Evolutionary conservation across 305 asterid genomes (phyloP).

Genomic region (Withania somnifera): DNA sequence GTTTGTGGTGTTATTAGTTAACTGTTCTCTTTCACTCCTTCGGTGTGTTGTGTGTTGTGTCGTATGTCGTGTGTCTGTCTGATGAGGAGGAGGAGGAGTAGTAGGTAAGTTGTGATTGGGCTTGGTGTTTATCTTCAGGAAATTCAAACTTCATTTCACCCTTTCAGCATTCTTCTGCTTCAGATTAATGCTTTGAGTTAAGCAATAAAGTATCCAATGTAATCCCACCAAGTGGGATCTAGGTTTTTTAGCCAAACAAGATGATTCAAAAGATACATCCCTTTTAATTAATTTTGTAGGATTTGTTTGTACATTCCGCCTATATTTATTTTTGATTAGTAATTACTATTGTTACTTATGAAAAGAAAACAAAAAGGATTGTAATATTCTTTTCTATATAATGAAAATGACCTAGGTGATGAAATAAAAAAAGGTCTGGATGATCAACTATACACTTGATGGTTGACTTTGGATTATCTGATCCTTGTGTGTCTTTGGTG

Average conservation of each 20-base stretch:
- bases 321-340: background rate
- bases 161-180: background rate
- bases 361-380: background rate
- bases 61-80: no score
- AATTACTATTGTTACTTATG: background rate
- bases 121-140: background rate
- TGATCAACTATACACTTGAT: background rate
- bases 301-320: background rate
- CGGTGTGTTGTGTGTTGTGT: no score
- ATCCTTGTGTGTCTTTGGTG: background rate
- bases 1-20: background rate
- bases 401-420: background rate
- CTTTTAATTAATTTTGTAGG: background rate
- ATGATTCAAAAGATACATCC: background rate
- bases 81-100: background rate
- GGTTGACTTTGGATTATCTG: background rate
- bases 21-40: background rate
- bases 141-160: background rate
- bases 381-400: background rate
- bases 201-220: no score
- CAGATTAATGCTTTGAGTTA: background rate
- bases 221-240: no score
- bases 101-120: no score
- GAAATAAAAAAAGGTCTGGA: background rate
- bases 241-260: background rate